Evolutionary conservation across 305 asterid genomes (phyloP), one percentile per base, ranked within the genome.

Genomic region (Rubia tinctorum): DNA sequence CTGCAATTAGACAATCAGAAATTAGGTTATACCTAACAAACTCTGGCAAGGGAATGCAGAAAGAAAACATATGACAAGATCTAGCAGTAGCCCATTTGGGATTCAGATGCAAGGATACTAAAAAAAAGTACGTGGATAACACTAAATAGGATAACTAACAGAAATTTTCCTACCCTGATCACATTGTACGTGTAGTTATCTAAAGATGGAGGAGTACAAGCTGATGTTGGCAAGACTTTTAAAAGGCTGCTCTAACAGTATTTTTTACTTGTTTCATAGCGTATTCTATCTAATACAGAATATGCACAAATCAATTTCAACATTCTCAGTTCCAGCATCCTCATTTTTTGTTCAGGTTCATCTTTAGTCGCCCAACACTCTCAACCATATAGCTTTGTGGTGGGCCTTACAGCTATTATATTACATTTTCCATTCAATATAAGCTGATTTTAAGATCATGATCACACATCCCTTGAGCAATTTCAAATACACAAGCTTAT

Each of bases 1-100:
- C 98, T 90, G 89, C 71, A 78, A 77, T 47, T 75, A 70, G 55
- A 34, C 8, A 55, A 37, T 5, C 55, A 37, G 0, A n/a, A 14
- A 58, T 76, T 56, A 74, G 34, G 73, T 59, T 56, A 58, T 72
- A 69, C 13, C 22, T 43, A 64, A 37, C 37, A 11, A 68, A 17
- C 67, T 4, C 59, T 6, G 18, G 39, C n/a, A 5, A 27, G 58
- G 66, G 66, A 23, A 44, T 11, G 43, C 42, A 62, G 12, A n/a
- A 15, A 40, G 55, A 22, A 11, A 17, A n/a, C 27, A 17, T 7
- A 42, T 1, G 14, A 66, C 55, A n/a, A 66, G 47, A 20, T 39
- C 43, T 34, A 2, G 37, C 43, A 37, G 37, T 7, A 37, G n/a
- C 49, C 20, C 69, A 64, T 39, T 17, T 64, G 43, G 8, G 67